Evolutionary conservation across 2,329 filamentous ascomycete genomes (phyloP).

Genomic region (Diaporthe batatas): DNA sequence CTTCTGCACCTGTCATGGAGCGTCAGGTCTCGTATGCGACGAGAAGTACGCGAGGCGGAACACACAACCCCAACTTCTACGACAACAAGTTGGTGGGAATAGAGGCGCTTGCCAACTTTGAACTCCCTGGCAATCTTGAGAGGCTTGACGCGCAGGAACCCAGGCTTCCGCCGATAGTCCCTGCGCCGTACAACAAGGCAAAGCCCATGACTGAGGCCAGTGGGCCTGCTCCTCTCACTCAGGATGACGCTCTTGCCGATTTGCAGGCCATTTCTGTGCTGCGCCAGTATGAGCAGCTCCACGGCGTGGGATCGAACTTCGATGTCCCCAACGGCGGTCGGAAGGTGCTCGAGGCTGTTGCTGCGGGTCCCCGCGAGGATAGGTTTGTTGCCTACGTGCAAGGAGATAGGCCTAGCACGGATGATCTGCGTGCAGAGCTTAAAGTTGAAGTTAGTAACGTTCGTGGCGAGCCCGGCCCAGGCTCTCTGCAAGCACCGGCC

Average conservation of each 20-base stretch:
- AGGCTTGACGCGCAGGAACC: conserved; percentile 68
- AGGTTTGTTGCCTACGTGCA: conserved; percentile 64
- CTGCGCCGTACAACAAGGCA: conserved; percentile 70
- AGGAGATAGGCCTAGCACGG: conserved; percentile 61
- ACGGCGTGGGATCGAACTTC: conserved; percentile 69
- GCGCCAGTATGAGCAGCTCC: conserved; percentile 66
- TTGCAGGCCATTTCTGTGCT: conserved; percentile 70
- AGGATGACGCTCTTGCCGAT: conserved; percentile 67
- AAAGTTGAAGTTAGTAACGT: conserved; percentile 61
- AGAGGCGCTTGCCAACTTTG: conserved; percentile 71
- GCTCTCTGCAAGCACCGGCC: conserved; percentile 49
- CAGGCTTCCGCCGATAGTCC: conserved; percentile 69
- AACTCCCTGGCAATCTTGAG: conserved; percentile 70
- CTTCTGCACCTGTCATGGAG: conserved; percentile 71
- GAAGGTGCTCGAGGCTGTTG: conserved; percentile 68
- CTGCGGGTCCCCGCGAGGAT: conserved; percentile 61
- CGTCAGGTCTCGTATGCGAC: conserved; percentile 74
- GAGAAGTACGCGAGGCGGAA: conserved; percentile 70
- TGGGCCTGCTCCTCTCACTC: conserved; percentile 63
- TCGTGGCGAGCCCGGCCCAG: conserved; percentile 54
- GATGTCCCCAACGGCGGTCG: conserved; percentile 66
- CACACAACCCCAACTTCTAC: conserved; percentile 65
- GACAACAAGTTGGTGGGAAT: conserved; percentile 72
- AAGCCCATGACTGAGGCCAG: conserved; percentile 69
- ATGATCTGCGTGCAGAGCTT: conserved; percentile 63